phyloP scores from a whole-genome alignment of 2,329 filamentous ascomycete species.

The Pseudogymnoascus sp. region DNA sequence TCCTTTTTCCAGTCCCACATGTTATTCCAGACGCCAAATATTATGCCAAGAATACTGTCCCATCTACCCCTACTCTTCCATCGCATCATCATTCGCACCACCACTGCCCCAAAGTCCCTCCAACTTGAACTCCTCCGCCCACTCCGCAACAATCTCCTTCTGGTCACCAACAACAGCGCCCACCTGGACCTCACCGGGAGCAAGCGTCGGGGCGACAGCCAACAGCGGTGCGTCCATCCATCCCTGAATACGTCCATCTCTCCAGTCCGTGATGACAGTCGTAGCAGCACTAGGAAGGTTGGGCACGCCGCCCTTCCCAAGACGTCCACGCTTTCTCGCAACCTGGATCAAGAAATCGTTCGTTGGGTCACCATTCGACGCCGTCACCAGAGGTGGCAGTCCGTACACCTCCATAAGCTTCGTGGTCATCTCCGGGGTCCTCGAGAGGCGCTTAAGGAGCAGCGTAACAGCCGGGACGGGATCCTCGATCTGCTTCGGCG shows the following conservation, averaged over 20 bases:
- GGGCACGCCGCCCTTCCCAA: slow-evolving; percentile 84
- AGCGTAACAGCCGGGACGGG: slow-evolving; percentile 80
- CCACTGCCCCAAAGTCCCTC: slow-evolving; percentile 74
- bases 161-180: slow-evolving; percentile 54
- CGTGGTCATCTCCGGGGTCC: slow-evolving; percentile 64
- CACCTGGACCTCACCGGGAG: slow-evolving; percentile 33
- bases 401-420: slow-evolving; percentile 81
- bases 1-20: slow-evolving; percentile 10
- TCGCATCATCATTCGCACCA: slow-evolving; percentile 22
- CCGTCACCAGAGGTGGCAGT: slow-evolving; percentile 68
- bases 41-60: slow-evolving; percentile 9
- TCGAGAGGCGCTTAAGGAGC: slow-evolving; percentile 72
- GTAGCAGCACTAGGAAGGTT: slow-evolving; percentile 84
- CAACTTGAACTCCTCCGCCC: slow-evolving; percentile 91
- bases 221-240: slow-evolving; percentile 75
- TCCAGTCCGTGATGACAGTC: slow-evolving; percentile 93
- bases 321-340: slow-evolving; percentile 80
- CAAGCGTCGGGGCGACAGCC: slow-evolving; percentile 41
- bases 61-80: slow-evolving; percentile 24
- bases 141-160: slow-evolving; percentile 84
- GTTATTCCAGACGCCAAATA: slow-evolving; percentile 9
- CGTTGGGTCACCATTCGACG: slow-evolving; percentile 62
- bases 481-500: slow-evolving; percentile 90
- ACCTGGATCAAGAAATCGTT: slow-evolving; percentile 94
- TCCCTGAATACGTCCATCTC: slow-evolving; percentile 88